Percentiles rank a stretch among this genome's conserved stretches.
Evolutionary conservation across 148 eudicot species (phyloP).

Genomic region (Chenopodium suecicum): DNA sequence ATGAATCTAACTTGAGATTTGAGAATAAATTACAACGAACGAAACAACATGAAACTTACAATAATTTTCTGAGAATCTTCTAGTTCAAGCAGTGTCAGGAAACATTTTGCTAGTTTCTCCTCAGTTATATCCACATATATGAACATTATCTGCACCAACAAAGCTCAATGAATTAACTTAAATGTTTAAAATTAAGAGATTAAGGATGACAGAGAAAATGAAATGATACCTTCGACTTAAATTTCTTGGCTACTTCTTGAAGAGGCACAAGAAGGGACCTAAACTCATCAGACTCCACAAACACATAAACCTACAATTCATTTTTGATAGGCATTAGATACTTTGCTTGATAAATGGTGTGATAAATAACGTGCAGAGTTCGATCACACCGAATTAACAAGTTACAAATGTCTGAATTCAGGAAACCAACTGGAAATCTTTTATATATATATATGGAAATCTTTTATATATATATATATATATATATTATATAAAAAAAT

Average conservation of each 20-base stretch:
- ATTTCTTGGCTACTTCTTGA: slow-evolving; percentile 69
- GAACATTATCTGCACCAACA: slow-evolving; percentile 65
- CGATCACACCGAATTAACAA: too few species aligned
- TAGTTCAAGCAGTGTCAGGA: slow-evolving; percentile 71
- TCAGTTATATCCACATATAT: slow-evolving; percentile 60
- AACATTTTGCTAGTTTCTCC: slow-evolving; percentile 89
- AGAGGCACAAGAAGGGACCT: slow-evolving; percentile 61
- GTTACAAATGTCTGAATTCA: neutral
- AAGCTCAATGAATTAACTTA: neutral
- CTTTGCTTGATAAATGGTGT: neutral
- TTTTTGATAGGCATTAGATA: slow-evolving; percentile 15
- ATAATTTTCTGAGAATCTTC: slow-evolving; percentile 75
- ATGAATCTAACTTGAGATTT: slow-evolving; percentile 1
- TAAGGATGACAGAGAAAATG: slow-evolving; percentile 16
- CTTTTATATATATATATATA: neutral
- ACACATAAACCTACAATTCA: slow-evolving; percentile 63
- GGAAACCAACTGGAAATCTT: neutral
- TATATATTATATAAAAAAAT: too few species aligned
- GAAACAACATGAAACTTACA: slow-evolving; percentile 43
- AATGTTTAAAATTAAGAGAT: neutral
- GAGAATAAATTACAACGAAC: neutral
- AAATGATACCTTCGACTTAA: slow-evolving; percentile 64
- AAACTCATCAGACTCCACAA: slow-evolving; percentile 66
- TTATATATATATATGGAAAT: too few species aligned
- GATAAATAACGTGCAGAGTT: neutral